These are phyloP conservation scores for Aspergillus thermomutatus DNA, from an alignment of 2,329 filamentous ascomycete genomes.

Conservation along the genomic window DNA sequence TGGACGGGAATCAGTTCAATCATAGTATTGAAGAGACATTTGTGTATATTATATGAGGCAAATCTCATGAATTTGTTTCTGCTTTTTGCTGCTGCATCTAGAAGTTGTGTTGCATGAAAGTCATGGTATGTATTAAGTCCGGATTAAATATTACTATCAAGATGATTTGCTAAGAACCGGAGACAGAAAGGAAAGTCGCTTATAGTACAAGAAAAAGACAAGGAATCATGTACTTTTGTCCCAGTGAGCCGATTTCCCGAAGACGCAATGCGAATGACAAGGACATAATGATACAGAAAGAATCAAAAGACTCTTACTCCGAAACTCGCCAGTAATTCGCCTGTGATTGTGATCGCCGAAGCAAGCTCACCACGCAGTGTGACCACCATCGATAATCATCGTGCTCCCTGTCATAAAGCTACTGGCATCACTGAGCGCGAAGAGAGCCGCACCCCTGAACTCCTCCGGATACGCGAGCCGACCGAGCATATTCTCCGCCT, in stretches of 20 bases:
- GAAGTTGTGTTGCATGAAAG: neutral
- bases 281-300: neutral
- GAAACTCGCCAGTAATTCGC: neutral
- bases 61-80: too few species aligned
- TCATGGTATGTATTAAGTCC: neutral
- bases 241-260: neutral
- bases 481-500: slow-evolving; percentile 51
- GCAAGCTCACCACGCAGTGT: slow-evolving; percentile 49
- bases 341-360: neutral
- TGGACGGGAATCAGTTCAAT: slow-evolving; percentile 20
- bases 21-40: slow-evolving; percentile 16
- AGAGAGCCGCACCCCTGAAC: slow-evolving; percentile 64
- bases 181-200: neutral
- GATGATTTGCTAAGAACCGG: neutral
- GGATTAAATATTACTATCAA: neutral
- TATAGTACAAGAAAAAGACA: neutral
- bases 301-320: neutral
- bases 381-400: slow-evolving; percentile 68
- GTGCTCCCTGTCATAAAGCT: slow-evolving; percentile 69
- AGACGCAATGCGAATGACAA: too few species aligned
- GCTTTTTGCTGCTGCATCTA: neutral
- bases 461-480: slow-evolving; percentile 55
- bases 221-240: neutral
- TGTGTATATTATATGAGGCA: neutral
- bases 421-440: slow-evolving; percentile 64